These are phyloP conservation scores for Cymbopogon citratus DNA, from an alignment of 176 grass and related monocot species.

Conservation along the genomic window DNA sequence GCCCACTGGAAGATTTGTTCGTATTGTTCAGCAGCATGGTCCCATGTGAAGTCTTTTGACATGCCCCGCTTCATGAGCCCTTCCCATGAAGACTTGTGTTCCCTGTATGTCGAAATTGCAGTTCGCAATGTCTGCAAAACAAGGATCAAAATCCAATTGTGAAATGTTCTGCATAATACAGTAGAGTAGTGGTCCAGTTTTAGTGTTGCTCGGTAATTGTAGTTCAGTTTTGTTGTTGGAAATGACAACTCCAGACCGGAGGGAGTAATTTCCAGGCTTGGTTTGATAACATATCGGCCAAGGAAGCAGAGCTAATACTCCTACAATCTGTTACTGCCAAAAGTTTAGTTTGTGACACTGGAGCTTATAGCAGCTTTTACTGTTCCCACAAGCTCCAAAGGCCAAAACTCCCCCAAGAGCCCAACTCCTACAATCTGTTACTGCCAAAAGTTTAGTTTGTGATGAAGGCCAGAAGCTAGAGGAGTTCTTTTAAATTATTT, in stretches of 20 bases:
- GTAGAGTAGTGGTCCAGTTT: background rate
- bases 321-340: no score
- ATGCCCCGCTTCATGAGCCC: constrained; percentile 88
- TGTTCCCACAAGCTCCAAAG: background rate
- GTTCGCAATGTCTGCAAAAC: constrained; percentile 56
- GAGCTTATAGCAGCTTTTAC: background rate
- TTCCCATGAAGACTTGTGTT: constrained; percentile 85
- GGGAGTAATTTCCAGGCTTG: background rate
- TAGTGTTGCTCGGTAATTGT: background rate
- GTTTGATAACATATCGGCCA: background rate
- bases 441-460: background rate
- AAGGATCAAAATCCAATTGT: background rate
- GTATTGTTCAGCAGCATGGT: constrained; percentile 68
- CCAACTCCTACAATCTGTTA: background rate
- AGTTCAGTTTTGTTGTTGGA: background rate
- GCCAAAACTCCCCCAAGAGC: background rate
- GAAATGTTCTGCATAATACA: background rate
- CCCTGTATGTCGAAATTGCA: constrained; percentile 57
- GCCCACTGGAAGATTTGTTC: constrained; percentile 90
- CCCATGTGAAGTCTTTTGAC: constrained; percentile 81
- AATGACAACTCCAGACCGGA: background rate
- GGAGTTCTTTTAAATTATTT: background rate
- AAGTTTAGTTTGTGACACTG: background rate
- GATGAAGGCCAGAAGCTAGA: background rate
- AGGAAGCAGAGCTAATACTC: no score